Conservation (phyloP, 2,329 filamentous ascomycete species). For the Monilinia fructigena region DNA sequence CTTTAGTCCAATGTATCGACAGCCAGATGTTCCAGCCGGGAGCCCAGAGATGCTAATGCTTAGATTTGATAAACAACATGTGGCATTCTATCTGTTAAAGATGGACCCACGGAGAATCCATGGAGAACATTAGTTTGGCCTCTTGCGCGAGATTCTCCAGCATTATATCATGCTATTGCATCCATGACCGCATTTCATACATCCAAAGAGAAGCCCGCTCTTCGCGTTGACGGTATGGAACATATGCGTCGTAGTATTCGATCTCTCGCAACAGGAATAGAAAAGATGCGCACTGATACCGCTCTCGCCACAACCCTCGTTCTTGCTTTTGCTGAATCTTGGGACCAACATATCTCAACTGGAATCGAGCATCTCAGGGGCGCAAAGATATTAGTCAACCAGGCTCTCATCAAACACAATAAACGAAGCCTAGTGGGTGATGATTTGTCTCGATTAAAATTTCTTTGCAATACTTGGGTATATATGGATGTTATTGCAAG, state of each 20-base stretch:
- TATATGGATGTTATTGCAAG: slow-evolving; percentile 73
- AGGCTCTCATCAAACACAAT: slow-evolving; percentile 52
- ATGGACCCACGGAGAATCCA: slow-evolving; percentile 67
- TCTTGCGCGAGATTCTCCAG: slow-evolving; percentile 60
- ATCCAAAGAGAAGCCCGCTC: slow-evolving; percentile 54
- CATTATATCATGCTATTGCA: slow-evolving; percentile 65
- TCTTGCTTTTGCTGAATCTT: slow-evolving; percentile 68
- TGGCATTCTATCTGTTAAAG: slow-evolving; percentile 68
- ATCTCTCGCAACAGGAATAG: slow-evolving; percentile 57
- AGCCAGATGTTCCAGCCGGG: slow-evolving; percentile 49
- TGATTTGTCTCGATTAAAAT: slow-evolving; percentile 57
- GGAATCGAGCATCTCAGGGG: slow-evolving; percentile 69
- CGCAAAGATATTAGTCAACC: slow-evolving; percentile 61
- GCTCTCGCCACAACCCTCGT: slow-evolving; percentile 69
- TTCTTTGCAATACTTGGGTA: slow-evolving; percentile 70
- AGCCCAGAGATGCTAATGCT: slow-evolving; percentile 62
- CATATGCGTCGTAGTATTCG: slow-evolving; percentile 66
- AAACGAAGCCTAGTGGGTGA: slow-evolving; percentile 45
- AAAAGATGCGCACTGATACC: slow-evolving; percentile 62
- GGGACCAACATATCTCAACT: slow-evolving; percentile 67
- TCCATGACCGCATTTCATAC: slow-evolving; percentile 70
- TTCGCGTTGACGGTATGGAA: slow-evolving; percentile 63
- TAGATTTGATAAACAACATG: slow-evolving; percentile 67
- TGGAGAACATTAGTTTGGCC: slow-evolving; percentile 73
- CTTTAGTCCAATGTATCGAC: slow-evolving; percentile 43